Base-by-base conservation (phyloP, 768 basidiomycete genomes). In the Lentinula lateritia region DNA sequence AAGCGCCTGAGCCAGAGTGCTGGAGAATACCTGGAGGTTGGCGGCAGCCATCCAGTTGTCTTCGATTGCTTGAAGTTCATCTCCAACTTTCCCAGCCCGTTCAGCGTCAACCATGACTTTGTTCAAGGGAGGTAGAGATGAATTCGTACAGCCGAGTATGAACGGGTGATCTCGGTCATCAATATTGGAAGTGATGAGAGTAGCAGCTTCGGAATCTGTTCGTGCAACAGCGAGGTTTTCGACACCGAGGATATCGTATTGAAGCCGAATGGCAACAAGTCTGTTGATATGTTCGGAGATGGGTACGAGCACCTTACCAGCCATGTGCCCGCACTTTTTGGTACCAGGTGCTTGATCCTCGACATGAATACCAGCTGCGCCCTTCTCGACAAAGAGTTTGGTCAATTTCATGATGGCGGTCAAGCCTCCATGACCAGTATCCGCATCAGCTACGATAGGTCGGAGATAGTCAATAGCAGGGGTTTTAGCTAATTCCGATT, bases 341-440 rank as follows among this genome's bases (percentile, higher is more conserved):
- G 96, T 97, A 20, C 95, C 95, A 0, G 95, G 89, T 12, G 95
- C 95, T 74, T 99, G 97, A 70, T 99, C 97, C 70, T 99, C 97
- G 70, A 99, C 82, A 73, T 99, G 97, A 58, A 99, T 93, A 20
- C 96, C 97, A 15, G 97, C 95, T 0, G 97, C 97, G 64, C 97
- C 96, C 68, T 94, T 92, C 77, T 99, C 97, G 65, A 98, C 94
- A 71, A 99, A 98, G 84, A 99, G 87, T 77, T 99, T 99, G 62
- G 97, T 86, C 63, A 99, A 86, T 78, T 98, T 98, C 93, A 98
- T 96, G 63, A 93, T 87, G 16, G 97, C 95, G n/a, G 95, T 98
- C 67, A 98, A 78, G 64, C 96, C 96, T 68, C 96, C 96, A 71
- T 98, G 96, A 5, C 96, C 96, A 23, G 97, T 98, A 73, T 99